Base-by-base conservation (phyloP, 495 filamentous ascomycete species). In the Xylaria nigripes region DNA sequence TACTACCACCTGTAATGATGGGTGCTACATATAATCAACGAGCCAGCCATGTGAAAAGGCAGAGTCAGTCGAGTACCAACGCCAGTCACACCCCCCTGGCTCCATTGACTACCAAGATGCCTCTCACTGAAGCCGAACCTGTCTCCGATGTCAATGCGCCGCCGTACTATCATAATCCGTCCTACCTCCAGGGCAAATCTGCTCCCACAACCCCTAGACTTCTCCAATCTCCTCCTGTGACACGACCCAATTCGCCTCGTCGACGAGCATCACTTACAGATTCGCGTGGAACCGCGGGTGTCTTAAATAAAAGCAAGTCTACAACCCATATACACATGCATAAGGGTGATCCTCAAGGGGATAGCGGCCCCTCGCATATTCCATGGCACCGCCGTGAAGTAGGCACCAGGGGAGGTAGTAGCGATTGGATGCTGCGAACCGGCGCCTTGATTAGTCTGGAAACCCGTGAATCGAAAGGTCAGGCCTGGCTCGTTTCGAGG, bases 351-450 rank as follows among this genome's bases (percentile, higher is more conserved):
- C 66, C 56, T 23, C 36, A 59, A 42, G 57, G 61, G 4, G 22
- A 54, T 6, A 56, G 60, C 2, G 30, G 60, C 13, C 36, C 57
- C 15, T 56, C 63, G 9, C 55, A 64, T 48, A 48, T 54, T 27
- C 41, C 54, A 27, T 64, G 60, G 16, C 61, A 61, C 22, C 61
- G 57, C 40, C 59, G 51, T 22, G 54, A 34, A 34, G 43, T 49
- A 1, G 61, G 50, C 42, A 40, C 36, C 3, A 57, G 63, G 53
- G 62, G 71, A 55, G 65, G 62, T 32, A 80, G 86, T 50, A 76
- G 77, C 19, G 85, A 89, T 70, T 91, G 87, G 86, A 76, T 93
- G 54, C 76, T 86, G 16, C 83, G 85, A 45, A 80, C 86, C 2
- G 88, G 86, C 1, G 83, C 86, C 9, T 68, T 83, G 21, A 80